Conservation (phyloP, 208 protist genomes). For the Trypanosoma mega region DNA sequence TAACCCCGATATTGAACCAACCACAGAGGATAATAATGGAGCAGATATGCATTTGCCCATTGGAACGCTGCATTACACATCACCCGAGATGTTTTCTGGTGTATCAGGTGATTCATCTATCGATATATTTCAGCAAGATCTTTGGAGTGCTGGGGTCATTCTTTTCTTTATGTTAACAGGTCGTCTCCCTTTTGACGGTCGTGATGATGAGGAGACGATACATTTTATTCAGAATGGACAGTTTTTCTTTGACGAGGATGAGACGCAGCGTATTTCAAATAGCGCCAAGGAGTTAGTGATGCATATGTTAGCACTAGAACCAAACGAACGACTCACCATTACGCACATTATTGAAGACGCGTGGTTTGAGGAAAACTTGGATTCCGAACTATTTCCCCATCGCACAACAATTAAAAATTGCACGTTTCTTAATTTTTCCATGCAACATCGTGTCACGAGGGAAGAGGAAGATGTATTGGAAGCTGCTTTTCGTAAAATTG, state of each 20-base stretch:
- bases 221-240: conserved; percentile 72
- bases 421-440: conserved; percentile 71
- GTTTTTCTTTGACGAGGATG: conserved; percentile 69
- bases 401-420: conserved; percentile 13
- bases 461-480: conserved; percentile 73
- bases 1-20: conserved; percentile 34
- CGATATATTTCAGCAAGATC: conserved; percentile 85
- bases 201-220: conserved; percentile 93
- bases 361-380: conserved; percentile 83
- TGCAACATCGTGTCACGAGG: conserved; percentile 41
- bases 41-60: conserved; percentile 18
- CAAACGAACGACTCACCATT: conserved; percentile 75
- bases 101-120: conserved; percentile 11
- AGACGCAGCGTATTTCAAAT: conserved; percentile 62
- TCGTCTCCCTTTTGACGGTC: conserved; percentile 94
- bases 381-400: conserved; percentile 69
- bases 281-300: conserved; percentile 54
- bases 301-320: conserved; percentile 82
- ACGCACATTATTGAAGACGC: conserved; percentile 79
- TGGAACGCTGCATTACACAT: conserved; percentile 87
- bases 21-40: conserved; percentile 52
- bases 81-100: conserved; percentile 43
- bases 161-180: conserved; percentile 96
- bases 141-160: conserved; percentile 91
- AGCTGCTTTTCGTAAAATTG: conserved; percentile 75